A percentile compares a stretch with the other conserved stretches of the same genome.
These are phyloP conservation scores for Clarireedia monteithiana DNA, from an alignment of 2,329 filamentous ascomycete species.

Conservation along the genomic window DNA sequence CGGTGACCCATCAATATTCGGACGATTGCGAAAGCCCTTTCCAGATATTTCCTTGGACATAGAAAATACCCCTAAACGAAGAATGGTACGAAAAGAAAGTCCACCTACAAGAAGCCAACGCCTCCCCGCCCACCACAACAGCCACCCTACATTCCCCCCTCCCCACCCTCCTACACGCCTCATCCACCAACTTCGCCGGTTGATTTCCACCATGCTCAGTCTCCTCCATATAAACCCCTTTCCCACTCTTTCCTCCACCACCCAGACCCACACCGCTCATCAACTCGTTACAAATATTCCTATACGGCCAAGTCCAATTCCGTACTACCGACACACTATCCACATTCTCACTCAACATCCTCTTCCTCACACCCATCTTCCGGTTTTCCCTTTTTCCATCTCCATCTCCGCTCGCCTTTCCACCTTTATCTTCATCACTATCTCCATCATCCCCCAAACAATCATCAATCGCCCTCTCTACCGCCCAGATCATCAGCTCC, in stretches of 20 bases:
- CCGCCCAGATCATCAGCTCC: constrained; percentile 38
- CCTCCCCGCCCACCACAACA: constrained; percentile 56
- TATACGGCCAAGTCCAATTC: constrained; percentile 3
- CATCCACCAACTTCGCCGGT: constrained; percentile 54
- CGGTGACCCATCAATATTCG: not conserved
- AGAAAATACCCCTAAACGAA: not conserved
- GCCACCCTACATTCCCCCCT: constrained; percentile 46
- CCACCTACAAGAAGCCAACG: constrained; percentile 37
- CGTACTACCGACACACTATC: constrained; percentile 29
- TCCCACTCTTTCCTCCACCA: not conserved
- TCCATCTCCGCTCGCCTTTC: no score
- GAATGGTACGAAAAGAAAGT: not conserved
- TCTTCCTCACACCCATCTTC: constrained; percentile 34
- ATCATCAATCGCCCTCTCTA: not conserved
- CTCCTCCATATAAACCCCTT: not conserved
- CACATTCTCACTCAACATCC: constrained; percentile 35
- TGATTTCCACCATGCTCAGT: constrained; percentile 35
- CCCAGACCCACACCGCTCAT: not conserved
- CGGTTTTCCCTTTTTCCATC: no score
- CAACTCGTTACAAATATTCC: not conserved
- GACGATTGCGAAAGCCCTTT: not conserved
- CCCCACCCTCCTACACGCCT: constrained; percentile 50
- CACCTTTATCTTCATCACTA: no score
- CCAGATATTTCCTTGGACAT: not conserved
- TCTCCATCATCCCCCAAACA: constrained; percentile 27